Conservation (phyloP, 129 eudicot genomes). For the Pseudognaphalium luteoalbum region DNA sequence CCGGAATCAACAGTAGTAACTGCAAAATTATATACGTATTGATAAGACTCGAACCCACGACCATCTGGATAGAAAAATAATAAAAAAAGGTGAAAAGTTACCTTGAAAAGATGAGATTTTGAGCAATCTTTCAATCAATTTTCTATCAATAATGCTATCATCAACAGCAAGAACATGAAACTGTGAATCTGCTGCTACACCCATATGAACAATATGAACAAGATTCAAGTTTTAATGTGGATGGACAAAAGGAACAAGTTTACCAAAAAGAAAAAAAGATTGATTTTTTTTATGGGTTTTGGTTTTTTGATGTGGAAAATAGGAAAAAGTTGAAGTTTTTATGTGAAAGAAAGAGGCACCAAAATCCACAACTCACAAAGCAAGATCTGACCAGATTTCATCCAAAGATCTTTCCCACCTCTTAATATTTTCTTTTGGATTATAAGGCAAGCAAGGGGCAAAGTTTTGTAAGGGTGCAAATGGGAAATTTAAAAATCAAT, state of each 20-base stretch:
- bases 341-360: conserved; percentile 52
- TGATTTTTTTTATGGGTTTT: conserved; percentile 25
- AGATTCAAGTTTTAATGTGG: background rate
- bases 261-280: conserved; percentile 28
- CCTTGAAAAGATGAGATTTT: conserved; percentile 77
- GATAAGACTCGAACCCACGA: conserved; percentile 15
- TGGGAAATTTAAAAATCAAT: conserved; percentile 32
- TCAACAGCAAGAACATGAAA: conserved; percentile 96
- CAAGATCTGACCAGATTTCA: conserved; percentile 90
- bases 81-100: background rate
- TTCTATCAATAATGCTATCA: conserved; percentile 90
- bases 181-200: conserved; percentile 67
- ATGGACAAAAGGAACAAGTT: conserved; percentile 4
- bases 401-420: conserved; percentile 56
- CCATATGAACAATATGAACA: conserved; percentile 49
- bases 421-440: conserved; percentile 48
- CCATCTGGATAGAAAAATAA: background rate
- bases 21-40: conserved; percentile 37
- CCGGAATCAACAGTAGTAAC: conserved; percentile 98
- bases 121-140: conserved; percentile 84
- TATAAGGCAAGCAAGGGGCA: conserved; percentile 63
- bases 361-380: conserved; percentile 77
- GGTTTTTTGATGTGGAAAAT: conserved; percentile 34
- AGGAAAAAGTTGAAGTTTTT: conserved; percentile 29
- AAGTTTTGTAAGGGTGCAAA: conserved; percentile 36